Evolutionary conservation across 768 basidiomycete genomes (phyloP).

Genomic region (Lentinula guzmanii): DNA sequence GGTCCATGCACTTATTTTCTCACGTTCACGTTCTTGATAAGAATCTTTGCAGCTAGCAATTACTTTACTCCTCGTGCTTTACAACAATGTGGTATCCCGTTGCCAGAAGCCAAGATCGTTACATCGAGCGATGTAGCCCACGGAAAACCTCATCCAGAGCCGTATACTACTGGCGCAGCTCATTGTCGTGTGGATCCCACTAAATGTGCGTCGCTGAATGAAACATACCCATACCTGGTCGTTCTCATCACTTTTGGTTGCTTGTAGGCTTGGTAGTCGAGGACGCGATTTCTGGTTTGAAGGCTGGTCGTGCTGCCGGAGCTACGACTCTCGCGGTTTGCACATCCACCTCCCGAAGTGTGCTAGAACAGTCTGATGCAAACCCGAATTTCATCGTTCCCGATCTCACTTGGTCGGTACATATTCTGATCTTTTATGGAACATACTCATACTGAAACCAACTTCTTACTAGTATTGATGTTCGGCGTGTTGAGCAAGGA

Average conservation of each 20-base stretch:
- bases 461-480: not conserved
- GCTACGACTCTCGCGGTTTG: constrained; percentile 76
- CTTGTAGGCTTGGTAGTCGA: constrained; percentile 75
- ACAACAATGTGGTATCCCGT: constrained; percentile 50
- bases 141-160: constrained; percentile 87
- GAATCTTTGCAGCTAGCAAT: constrained; percentile 51
- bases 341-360: constrained; percentile 63
- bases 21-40: not conserved
- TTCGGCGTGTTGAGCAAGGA: not conserved
- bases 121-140: constrained; percentile 65
- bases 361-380: constrained; percentile 29
- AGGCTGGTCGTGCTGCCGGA: constrained; percentile 71
- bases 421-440: not conserved
- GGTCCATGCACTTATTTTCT: constrained; percentile 6
- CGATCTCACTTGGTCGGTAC: constrained; percentile 59
- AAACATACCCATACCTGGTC: not conserved
- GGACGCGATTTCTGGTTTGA: constrained; percentile 82
- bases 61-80: constrained; percentile 68
- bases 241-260: too few relatives aligned
- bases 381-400: constrained; percentile 63
- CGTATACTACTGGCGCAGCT: constrained; percentile 75
- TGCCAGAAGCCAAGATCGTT: constrained; percentile 56
- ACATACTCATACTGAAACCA: not conserved
- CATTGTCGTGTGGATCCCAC: constrained; percentile 47
- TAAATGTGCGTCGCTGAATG: constrained; percentile 39